Base-by-base conservation (phyloP, 2,329 filamentous ascomycete genomes). In the Cladobotryum protrusum region DNA sequence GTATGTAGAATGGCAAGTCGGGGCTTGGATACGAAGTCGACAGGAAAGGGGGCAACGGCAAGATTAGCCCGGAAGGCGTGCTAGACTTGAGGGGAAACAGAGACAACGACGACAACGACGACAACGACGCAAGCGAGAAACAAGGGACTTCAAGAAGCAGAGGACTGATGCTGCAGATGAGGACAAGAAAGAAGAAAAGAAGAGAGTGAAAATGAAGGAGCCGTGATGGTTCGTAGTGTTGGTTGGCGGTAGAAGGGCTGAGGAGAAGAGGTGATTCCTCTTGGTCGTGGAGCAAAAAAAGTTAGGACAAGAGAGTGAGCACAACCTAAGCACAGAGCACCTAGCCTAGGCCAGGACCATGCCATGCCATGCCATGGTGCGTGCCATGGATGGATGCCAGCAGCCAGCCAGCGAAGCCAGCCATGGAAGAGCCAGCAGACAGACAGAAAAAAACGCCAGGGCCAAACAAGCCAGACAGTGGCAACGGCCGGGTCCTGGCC, bases 1-100 rank as follows among this genome's bases (percentile, higher is more conserved):
- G 44, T 51, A 50, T 43, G 50, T 36, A 52, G 44, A 52, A 50
- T 43, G 53, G 48, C 47, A 54, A 53, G 54, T 49, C 52, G 54
- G 45, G 52, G 52, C 46, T 54, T 49, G 58, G 56, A 57, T 53
- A 51, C 57, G 58, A 61, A 43, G 56, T 52, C 56, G 60, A 48
- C 48, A 55, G 63, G 59, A 60, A 67, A 67, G 63, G 63, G 58
- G 66, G 63, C 57, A 54, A 57, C 57, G 56, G 54, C 49, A 42
- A 46, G 43, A 39, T 46, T 47, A 52, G 49, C 32, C 43, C 43
- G 53, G 51, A 54, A 52, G 50, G 52, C 52, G 53, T 49, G 54
- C 47, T 53, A 45, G 45, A 47, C 36, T 47, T 29, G 42, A 7
- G 49, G 47, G 51, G 56, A 58, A 57, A 57, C 54, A 58, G 57